Evolutionary conservation across 345 rosid genomes (phyloP), one percentile per base, ranked within the genome.

Genomic region (Acer yangbiense): DNA sequence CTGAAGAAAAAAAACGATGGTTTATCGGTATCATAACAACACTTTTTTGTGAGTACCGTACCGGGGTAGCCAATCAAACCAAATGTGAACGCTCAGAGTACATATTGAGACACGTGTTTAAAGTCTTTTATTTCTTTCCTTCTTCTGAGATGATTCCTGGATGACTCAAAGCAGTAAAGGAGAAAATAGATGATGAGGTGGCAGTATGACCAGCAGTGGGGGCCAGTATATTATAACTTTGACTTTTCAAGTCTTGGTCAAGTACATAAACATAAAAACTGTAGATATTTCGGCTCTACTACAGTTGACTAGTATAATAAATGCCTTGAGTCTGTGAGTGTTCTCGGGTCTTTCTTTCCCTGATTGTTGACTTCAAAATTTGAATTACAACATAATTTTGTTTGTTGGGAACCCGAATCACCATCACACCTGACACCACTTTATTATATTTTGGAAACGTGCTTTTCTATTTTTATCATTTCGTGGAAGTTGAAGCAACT

Each of bases 401-500:
- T 16, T 14, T 13, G 69, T 65, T 65, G 48, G 46, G 69, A 17
- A 10, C 2, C 17, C 69, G 21, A 29, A 14, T 32, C 44, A 29
- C 4, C 46, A 16, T 65, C 10, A 7, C 46, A 43, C 10, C 3
- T 35, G 32, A 29, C 43, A 65, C 11, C 18, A 52, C 55, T 52
- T 3, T 52, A 7, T 0, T 54, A 4, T 54, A 4, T 4, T 65
- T 25, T 14, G 6, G 16, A 43, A 9, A 7, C 68, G 18, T 29
- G 68, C 46, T 43, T 43, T 43, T 13, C 23, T 8, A 5, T 48
- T 48, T 50, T 16, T 1, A 21, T 23, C 73, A 4, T 16, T 69
- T 69, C 73, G 41, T 7, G 61, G 73, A 69, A 69, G 32, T 48
- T 54, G n/a, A 54, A 54, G n/a, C 58, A n/a, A 14, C n/a, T 23